Evolutionary conservation across 352 stramenopile species (phyloP).

Genomic region (Phytophthora pinifolia): DNA sequence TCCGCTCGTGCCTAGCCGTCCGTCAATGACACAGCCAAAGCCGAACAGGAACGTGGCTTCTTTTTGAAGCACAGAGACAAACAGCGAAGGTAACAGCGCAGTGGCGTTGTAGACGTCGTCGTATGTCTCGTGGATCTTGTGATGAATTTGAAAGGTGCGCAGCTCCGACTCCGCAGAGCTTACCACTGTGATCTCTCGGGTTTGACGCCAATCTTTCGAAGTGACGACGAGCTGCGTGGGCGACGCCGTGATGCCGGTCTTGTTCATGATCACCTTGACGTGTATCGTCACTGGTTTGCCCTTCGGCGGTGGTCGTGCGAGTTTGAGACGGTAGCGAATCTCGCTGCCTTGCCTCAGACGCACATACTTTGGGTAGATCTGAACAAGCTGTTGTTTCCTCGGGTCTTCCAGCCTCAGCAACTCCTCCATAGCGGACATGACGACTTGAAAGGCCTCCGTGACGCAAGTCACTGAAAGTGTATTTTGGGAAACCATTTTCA

Average conservation of each 20-base stretch:
- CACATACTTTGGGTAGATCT: constrained; percentile 59
- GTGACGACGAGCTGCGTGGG: constrained; percentile 55
- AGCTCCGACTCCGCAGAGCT: constrained; percentile 53
- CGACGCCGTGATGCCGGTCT: constrained; percentile 51
- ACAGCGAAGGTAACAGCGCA: constrained; percentile 57
- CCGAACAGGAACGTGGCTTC: constrained; percentile 74
- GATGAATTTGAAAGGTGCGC: constrained; percentile 69
- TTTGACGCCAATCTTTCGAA: constrained; percentile 49
- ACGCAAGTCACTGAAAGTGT: constrained; percentile 2
- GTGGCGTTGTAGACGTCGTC: constrained; percentile 48
- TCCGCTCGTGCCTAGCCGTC: constrained; percentile 49
- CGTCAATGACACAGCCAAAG: constrained; percentile 61
- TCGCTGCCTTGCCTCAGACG: constrained; percentile 64
- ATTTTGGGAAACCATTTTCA: constrained; percentile 22
- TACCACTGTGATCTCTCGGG: constrained; percentile 44
- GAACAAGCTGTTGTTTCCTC: constrained; percentile 48
- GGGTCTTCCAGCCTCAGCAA: constrained; percentile 17
- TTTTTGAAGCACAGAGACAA: constrained; percentile 69
- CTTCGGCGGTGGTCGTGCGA: constrained; percentile 45
- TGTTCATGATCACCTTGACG: constrained; percentile 64
- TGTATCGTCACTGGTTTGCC: constrained; percentile 62
- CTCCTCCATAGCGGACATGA: no score
- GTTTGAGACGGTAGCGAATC: constrained; percentile 62
- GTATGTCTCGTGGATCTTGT: constrained; percentile 64
- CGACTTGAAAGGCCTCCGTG: no score